Base-by-base conservation (phyloP, 1,139 yeast species). In the Pichia sp. region DNA sequence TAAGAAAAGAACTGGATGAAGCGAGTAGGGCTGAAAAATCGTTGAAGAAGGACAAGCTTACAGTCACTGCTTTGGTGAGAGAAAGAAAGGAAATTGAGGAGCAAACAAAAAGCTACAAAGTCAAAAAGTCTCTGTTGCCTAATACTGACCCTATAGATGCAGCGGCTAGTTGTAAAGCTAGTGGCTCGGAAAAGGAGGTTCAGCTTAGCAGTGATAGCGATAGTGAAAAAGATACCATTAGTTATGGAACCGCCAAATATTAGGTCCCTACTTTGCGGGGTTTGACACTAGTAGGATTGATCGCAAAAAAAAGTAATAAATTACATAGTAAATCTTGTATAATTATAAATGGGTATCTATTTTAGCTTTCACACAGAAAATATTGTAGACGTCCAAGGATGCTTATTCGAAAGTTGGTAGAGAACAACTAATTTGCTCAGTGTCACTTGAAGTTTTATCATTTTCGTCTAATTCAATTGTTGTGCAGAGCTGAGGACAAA, bases 401-500 rank as follows among this genome's bases (percentile, higher is more conserved):
- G 23, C 23, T 36, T 36, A 36, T 36, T 15, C 40, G n/a, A 36
- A 15, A 5, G 40, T 36, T 11, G 40, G 40, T 13, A 36, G 4
- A 3, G 40, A 36, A 13, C 40, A 36, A 13, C n/a, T 36, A 5
- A 36, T 36, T 36, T 36, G 40, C 15, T 36, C 13, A 2, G 41
- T 40, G 1, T 10, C 40, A n/a, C 49, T 42, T 15, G 45, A 31
- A 29, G 23, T 23, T 38, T 48, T 29, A 4, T 42, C 55, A 26
- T 15, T 47, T 38, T 55, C 56, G 42, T 51, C 51, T 10, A 34
- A 6, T 11, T 50, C 54, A 30, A 31, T n/a, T 5, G 54, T 40
- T 3, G 55, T 49, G 2, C 46, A 42, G 38, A 47, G 7, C 11
- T 29, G 13, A 1, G 79, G 76, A 49, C 80, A 73, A 61, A 77